These are phyloP conservation scores for Lepiota brunneoincarnata DNA, from an alignment of 768 basidiomycete species.

Conservation along the genomic window DNA sequence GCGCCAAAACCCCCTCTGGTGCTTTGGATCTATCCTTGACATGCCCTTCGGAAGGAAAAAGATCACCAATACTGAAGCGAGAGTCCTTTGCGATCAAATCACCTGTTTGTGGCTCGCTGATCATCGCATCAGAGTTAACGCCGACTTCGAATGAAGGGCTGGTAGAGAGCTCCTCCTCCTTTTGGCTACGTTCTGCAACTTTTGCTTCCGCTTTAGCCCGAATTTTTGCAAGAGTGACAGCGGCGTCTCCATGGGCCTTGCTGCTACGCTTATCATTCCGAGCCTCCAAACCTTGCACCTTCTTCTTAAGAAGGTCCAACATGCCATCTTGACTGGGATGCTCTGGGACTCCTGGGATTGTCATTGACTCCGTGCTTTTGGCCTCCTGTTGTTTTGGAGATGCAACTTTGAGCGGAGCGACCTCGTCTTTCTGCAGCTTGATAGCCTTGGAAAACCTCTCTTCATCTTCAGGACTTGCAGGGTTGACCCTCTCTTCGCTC, in stretches of 20 bases:
- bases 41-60: constrained; percentile 40
- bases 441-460: constrained; percentile 47
- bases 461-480: constrained; percentile 29
- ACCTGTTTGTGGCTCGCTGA: neutral
- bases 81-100: constrained; percentile 18
- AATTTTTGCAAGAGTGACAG: constrained; percentile 61
- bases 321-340: constrained; percentile 42
- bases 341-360: constrained; percentile 11
- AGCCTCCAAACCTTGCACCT: constrained; percentile 63
- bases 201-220: constrained; percentile 65
- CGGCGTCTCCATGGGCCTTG: constrained; percentile 52
- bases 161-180: constrained; percentile 35
- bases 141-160: neutral
- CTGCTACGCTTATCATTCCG: constrained; percentile 54
- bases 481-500: constrained; percentile 46
- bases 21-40: constrained; percentile 32
- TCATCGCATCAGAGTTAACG: neutral
- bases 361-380: neutral
- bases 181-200: constrained; percentile 61
- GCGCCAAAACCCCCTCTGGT: constrained; percentile 24
- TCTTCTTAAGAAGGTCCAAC: constrained; percentile 67
- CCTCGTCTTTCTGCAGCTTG: constrained; percentile 40
- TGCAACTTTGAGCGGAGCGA: constrained; percentile 22
- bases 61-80: constrained; percentile 59
- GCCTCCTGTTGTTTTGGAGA: neutral